Evolutionary conservation across 805 yeast genomes (phyloP).

Genomic region (Sugiyamaella americana): DNA sequence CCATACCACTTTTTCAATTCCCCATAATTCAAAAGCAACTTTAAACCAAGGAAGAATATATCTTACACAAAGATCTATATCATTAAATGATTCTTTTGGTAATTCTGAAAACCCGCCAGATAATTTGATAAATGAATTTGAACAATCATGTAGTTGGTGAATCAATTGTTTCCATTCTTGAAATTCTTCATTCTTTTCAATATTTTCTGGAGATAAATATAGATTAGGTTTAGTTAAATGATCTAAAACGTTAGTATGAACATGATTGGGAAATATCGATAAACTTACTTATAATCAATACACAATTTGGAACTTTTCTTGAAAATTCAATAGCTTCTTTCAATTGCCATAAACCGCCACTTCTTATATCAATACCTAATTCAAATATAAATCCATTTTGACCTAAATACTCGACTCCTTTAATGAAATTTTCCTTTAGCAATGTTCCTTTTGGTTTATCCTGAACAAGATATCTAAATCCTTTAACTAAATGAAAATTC

Average conservation of each 20-base stretch:
- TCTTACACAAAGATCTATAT: background rate
- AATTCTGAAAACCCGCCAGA: constrained; percentile 41
- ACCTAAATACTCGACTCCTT: constrained; percentile 34
- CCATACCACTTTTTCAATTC: constrained; percentile 33
- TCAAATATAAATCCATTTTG: constrained; percentile 34
- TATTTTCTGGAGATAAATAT: constrained; percentile 8
- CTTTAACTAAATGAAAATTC: constrained; percentile 29
- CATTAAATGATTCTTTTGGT: constrained; percentile 3
- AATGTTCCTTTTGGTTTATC: constrained; percentile 38
- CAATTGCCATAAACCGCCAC: constrained; percentile 38
- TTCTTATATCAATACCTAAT: constrained; percentile 38
- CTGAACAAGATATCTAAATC: constrained; percentile 40
- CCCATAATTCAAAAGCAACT: constrained; percentile 30
- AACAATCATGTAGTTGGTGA: background rate
- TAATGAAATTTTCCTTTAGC: constrained; percentile 28
- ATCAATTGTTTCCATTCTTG: constrained; percentile 12
- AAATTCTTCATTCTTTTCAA: constrained; percentile 7
- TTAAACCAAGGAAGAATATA: constrained; percentile 18
- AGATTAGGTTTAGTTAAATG: constrained; percentile 41
- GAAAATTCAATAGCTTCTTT: constrained; percentile 34
- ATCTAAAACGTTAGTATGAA: constrained; percentile 17
- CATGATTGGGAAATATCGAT: background rate
- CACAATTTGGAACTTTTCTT: constrained; percentile 27
- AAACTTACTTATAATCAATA: constrained; percentile 31
- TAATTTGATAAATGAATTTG: constrained; percentile 33